These are phyloP conservation scores for Lachnum nothofagi DNA, from an alignment of 2,329 filamentous ascomycete species.

Conservation along the genomic window DNA sequence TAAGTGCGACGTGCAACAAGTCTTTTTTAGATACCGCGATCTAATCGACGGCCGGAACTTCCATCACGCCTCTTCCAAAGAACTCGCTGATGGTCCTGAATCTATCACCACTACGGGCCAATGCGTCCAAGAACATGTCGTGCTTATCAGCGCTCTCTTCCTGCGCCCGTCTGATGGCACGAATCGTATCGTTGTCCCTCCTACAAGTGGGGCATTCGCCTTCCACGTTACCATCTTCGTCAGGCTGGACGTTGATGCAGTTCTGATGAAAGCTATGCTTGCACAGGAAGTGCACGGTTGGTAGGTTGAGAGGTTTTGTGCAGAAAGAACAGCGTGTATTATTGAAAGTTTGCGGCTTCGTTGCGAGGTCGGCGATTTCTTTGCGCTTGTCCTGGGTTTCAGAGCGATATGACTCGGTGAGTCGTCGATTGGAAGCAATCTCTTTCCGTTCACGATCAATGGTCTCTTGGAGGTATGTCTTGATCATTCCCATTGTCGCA, in stretches of 20 bases:
- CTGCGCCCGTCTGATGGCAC: constrained; percentile 80
- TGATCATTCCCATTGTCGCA: constrained; percentile 96
- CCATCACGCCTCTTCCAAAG: constrained; percentile 92
- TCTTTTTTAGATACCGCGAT: not conserved
- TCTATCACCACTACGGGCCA: constrained; percentile 71
- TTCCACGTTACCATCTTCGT: constrained; percentile 49
- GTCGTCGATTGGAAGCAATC: constrained; percentile 71
- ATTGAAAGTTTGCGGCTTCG: constrained; percentile 84
- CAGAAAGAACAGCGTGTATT: constrained; percentile 84
- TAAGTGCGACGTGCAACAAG: not conserved
- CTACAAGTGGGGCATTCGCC: constrained; percentile 84
- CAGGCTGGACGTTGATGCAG: constrained; percentile 60
- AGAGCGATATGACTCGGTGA: constrained; percentile 75
- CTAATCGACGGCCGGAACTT: constrained; percentile 31
- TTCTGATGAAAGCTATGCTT: constrained; percentile 95
- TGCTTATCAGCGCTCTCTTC: constrained; percentile 81
- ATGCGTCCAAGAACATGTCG: constrained; percentile 78
- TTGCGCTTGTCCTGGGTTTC: constrained; percentile 76
- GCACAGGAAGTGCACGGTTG: constrained; percentile 91
- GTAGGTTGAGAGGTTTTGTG: constrained; percentile 67
- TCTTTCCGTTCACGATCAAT: constrained; percentile 85
- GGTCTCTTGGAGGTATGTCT: constrained; percentile 81
- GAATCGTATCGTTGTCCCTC: constrained; percentile 77
- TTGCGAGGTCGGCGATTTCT: constrained; percentile 71
- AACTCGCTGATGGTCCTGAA: constrained; percentile 92